Conservation (phyloP, 1,284 basidiomycete species). For the Fomitiporia mediterranea region DNA sequence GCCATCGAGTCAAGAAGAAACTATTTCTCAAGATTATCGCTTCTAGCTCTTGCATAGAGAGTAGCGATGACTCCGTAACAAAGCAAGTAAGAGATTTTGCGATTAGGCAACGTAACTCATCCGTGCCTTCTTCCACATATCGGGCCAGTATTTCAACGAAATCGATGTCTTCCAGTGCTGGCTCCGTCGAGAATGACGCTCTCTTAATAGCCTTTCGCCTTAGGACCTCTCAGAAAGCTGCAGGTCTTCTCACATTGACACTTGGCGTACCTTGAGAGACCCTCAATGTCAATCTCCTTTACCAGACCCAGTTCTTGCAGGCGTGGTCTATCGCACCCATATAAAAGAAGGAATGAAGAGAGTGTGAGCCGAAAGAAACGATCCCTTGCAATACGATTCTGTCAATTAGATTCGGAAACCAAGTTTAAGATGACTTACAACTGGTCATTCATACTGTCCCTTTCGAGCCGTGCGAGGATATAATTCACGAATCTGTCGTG, state of each 20-base stretch:
- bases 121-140: conserved; percentile 46
- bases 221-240: background rate
- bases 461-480: conserved; percentile 35
- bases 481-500: conserved; percentile 40
- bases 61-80: conserved; percentile 48
- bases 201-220: conserved; percentile 49
- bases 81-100: conserved; percentile 61
- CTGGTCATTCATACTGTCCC: conserved; percentile 27
- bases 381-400: conserved; percentile 28
- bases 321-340: conserved; percentile 53
- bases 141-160: conserved; percentile 48
- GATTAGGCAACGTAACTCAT: conserved; percentile 50
- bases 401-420: background rate
- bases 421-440: conserved; percentile 32
- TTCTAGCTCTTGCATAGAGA: conserved; percentile 63
- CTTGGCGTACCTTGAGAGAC: conserved; percentile 47
- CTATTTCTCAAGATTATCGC: conserved; percentile 65
- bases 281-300: conserved; percentile 40
- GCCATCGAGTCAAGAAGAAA: conserved; percentile 52
- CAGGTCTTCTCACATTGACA: background rate
- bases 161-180: conserved; percentile 45
- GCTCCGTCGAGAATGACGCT: conserved; percentile 42
- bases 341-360: conserved; percentile 53
- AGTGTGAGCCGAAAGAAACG: conserved; percentile 54
- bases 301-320: conserved; percentile 43